These are phyloP conservation scores for Diphasiastrum complanatum DNA, from an alignment of 83 land plant genomes.

Conservation along the genomic window DNA sequence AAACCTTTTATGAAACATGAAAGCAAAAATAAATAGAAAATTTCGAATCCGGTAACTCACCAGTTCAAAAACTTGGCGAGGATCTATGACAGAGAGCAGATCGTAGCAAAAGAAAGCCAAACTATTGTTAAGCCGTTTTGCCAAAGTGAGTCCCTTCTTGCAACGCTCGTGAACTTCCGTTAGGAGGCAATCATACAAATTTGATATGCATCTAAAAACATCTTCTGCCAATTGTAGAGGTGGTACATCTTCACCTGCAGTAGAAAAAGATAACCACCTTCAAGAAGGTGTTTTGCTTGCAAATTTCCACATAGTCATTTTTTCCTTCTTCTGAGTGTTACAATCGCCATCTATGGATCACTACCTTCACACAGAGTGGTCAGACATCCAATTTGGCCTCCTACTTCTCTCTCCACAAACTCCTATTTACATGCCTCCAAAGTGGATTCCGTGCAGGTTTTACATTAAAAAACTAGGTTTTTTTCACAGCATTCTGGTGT, in stretches of 20 bases:
- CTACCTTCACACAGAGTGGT: too few relatives aligned
- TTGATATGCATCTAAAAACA: constrained; percentile 85
- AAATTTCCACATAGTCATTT: too few relatives aligned
- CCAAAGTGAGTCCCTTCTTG: constrained; percentile 86
- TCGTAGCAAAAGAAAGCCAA: constrained; percentile 95
- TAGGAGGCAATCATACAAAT: constrained; percentile 90
- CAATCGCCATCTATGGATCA: too few relatives aligned
- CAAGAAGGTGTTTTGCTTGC: background rate
- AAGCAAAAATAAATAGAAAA: background rate
- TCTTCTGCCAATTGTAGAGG: constrained; percentile 93
- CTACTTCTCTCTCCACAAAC: too few relatives aligned
- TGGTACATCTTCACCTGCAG: constrained; percentile 85
- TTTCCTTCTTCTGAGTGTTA: too few relatives aligned
- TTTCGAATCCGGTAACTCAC: constrained; percentile 45
- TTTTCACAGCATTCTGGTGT: too few relatives aligned
- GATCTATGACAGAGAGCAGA: constrained; percentile 84
- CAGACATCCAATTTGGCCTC: too few relatives aligned
- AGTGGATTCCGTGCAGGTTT: too few relatives aligned
- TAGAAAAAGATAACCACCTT: background rate
- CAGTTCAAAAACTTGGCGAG: constrained; percentile 97
- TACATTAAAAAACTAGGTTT: too few relatives aligned
- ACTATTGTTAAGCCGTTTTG: constrained; percentile 85
- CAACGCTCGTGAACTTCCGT: constrained; percentile 99
- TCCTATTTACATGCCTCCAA: too few relatives aligned
- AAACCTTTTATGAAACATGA: background rate